These are phyloP conservation scores for Paxillus ammoniavirescens DNA, from an alignment of 768 basidiomycete species.

Conservation along the genomic window DNA sequence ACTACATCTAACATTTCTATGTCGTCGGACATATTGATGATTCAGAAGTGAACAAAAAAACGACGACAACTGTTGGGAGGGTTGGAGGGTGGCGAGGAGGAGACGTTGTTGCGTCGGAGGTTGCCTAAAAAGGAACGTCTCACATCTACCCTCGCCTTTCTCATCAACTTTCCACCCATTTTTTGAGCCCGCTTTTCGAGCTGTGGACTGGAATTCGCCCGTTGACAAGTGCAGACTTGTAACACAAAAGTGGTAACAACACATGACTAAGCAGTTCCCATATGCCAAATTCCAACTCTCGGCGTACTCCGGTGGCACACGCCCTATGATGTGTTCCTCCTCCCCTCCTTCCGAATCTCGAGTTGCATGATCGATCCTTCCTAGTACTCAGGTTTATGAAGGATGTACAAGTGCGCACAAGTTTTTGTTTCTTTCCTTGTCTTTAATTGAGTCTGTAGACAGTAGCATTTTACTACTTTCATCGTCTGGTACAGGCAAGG, in stretches of 20 bases:
- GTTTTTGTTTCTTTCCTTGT: background rate
- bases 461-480: too few relatives aligned
- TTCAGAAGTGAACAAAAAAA: background rate
- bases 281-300: background rate
- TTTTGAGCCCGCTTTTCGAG: constrained; percentile 22
- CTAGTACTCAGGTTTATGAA: too few relatives aligned
- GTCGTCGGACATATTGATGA: constrained; percentile 24
- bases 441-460: too few relatives aligned
- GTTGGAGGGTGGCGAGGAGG: constrained; percentile 26
- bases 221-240: background rate
- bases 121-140: constrained; percentile 38
- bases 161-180: constrained; percentile 28
- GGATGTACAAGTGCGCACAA: too few relatives aligned
- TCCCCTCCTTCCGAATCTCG: background rate
- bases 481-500: too few relatives aligned
- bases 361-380: background rate
- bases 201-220: constrained; percentile 25
- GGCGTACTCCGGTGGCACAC: background rate
- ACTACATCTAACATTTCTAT: constrained; percentile 26
- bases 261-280: constrained; percentile 26
- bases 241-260: constrained; percentile 1
- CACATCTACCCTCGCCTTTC: constrained; percentile 25
- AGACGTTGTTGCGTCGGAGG: constrained; percentile 30
- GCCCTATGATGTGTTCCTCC: background rate
- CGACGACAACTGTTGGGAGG: constrained; percentile 1